phyloP scores from a whole-genome alignment of 2,329 filamentous ascomycete genomes.

The Sporothrix variecibatus region DNA sequence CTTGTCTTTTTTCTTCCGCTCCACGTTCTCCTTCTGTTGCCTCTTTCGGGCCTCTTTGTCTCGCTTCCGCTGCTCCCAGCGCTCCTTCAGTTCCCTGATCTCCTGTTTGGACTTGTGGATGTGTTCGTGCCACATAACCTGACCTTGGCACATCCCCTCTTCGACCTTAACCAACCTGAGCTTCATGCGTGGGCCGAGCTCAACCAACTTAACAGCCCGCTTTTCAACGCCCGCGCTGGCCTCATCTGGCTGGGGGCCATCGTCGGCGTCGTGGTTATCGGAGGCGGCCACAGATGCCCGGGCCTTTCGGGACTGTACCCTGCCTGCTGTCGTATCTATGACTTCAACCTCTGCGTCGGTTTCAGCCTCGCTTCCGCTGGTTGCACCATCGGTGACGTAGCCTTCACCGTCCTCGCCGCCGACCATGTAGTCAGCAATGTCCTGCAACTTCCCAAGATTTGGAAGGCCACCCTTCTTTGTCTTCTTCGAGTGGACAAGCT shows the following conservation, averaged over 20 bases:
- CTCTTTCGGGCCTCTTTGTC: conserved; percentile 82
- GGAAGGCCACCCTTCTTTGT: conserved; percentile 73
- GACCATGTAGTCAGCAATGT: conserved; percentile 93
- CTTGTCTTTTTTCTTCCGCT: conserved; percentile 72
- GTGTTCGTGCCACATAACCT: conserved; percentile 97
- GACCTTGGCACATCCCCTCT: conserved; percentile 85
- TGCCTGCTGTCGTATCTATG: conserved; percentile 62
- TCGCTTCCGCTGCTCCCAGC: conserved; percentile 74
- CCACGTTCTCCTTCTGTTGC: conserved; percentile 86
- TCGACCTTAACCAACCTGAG: conserved; percentile 93
- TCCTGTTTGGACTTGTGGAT: conserved; percentile 82
- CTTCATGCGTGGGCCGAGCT: conserved; percentile 87
- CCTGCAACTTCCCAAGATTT: conserved; percentile 85
- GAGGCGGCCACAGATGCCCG: conserved; percentile 47
- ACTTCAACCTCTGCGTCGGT: conserved; percentile 96
- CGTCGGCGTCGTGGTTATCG: conserved; percentile 47
- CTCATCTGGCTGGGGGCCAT: conserved; percentile 39
- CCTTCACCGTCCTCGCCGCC: conserved; percentile 75
- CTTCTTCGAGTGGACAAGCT: conserved; percentile 63
- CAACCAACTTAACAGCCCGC: conserved; percentile 85
- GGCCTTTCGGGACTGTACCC: conserved; percentile 56
- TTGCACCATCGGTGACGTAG: conserved; percentile 76
- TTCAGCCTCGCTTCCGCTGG: conserved; percentile 86
- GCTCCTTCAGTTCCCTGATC: conserved; percentile 73
- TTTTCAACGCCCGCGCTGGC: conserved; percentile 68